Evolutionary conservation across 371 early-diverging fungal genomes (phyloP), one percentile per base, ranked within the genome.

Genomic region (Dinochytrium kinnereticum): DNA sequence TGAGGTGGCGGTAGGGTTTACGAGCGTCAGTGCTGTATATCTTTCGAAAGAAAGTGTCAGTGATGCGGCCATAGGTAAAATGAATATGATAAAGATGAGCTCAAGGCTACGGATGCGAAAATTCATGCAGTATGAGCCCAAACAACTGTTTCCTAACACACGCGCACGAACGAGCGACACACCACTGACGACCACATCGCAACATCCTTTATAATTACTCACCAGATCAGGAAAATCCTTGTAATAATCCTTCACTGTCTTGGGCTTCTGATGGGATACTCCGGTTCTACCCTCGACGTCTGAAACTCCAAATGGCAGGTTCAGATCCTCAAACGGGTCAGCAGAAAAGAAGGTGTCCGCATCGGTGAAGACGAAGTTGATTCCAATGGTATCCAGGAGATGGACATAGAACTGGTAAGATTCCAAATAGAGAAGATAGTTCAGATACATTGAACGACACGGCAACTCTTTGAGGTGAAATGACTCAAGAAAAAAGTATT

Each of bases 21-120:
- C 73, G 50, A 10, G 73, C 50, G 55, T 72, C 73, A 37, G 73
- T 72, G 55, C 55, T 53, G 33, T 72, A 72, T 1, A 72, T 26
- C 68, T 71, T 21, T 44, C 13, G 21, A 21, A 7, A 30, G 24
- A n/a, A n/a, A n/a, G n/a, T n/a, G n/a, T n/a, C n/a, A n/a, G n/a
- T n/a, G n/a, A n/a, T n/a, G n/a, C n/a, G n/a, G n/a, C n/a, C n/a
- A n/a, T n/a, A n/a, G 55, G 51, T 44, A 44, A 44, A 13, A 44
- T 44, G 19, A 44, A 19, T 19, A 44, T 21, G 5, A 13, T 26
- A 53, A 53, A 53, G 26, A 15, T 24, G 24, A 7, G 7, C 44
- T 44, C 44, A 44, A 7, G 44, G 44, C 44, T n/a, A n/a, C n/a
- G n/a, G n/a, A n/a, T n/a, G n/a, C n/a, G n/a, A n/a, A n/a, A n/a